These are phyloP conservation scores for Colletotrichum sp. DNA, from an alignment of 2,329 filamentous ascomycete species.

Conservation along the genomic window DNA sequence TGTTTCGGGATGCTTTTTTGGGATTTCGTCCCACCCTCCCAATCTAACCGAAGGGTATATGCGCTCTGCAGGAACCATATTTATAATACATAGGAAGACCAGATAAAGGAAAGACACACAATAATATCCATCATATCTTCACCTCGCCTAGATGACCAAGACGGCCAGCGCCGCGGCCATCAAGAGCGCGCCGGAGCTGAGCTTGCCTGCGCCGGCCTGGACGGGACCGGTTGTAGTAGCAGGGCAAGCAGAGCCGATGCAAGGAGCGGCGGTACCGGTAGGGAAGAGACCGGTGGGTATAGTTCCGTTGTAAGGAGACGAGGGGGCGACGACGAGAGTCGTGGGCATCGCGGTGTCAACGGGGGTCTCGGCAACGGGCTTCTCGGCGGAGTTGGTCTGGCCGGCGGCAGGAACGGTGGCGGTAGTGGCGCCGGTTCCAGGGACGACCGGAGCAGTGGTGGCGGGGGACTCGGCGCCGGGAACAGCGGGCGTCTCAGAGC, in stretches of 20 bases:
- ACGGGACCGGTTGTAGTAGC: conserved; percentile 15
- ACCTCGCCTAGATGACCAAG: background rate
- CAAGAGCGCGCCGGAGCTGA: background rate
- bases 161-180: conserved; percentile 1
- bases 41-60: conserved; percentile 9
- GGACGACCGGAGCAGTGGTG: background rate
- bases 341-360: background rate
- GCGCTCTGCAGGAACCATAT: background rate
- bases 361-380: background rate
- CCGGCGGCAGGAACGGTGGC: background rate
- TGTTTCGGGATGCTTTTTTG: background rate
- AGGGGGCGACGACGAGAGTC: conserved; percentile 7
- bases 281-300: background rate
- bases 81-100: background rate
- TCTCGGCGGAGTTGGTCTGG: background rate
- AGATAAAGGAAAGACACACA: background rate
- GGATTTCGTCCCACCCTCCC: background rate
- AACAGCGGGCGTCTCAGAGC: too few species aligned
- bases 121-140: background rate
- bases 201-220: conserved; percentile 4
- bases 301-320: conserved; percentile 6
- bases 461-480: background rate
- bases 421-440: background rate
- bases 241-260: conserved; percentile 8
- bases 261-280: conserved; percentile 1